Evolutionary conservation across 1,284 basidiomycete species (phyloP).

Genomic region (Ustilago loliicola): DNA sequence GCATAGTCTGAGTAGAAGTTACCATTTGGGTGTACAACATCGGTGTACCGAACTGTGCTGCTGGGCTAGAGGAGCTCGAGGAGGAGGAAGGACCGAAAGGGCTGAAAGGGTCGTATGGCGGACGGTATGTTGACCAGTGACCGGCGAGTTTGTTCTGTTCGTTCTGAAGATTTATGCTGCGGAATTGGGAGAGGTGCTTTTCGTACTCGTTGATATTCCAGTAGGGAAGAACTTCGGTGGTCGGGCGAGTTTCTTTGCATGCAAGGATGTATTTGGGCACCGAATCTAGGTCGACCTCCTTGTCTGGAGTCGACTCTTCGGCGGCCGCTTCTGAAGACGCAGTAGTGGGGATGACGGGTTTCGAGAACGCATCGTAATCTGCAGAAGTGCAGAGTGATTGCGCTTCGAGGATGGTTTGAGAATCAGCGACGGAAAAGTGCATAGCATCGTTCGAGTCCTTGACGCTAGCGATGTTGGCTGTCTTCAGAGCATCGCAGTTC

Average conservation of each 20-base stretch:
- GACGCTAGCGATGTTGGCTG: constrained; percentile 29
- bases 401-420: constrained; percentile 19
- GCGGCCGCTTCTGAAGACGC: background rate
- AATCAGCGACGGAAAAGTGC: constrained; percentile 72
- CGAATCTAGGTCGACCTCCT: constrained; percentile 58
- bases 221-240: constrained; percentile 30
- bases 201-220: constrained; percentile 54
- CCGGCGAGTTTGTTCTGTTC: constrained; percentile 20
- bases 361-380: constrained; percentile 46
- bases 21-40: constrained; percentile 89
- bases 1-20: constrained; percentile 93
- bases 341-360: constrained; percentile 24
- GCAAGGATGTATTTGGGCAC: constrained; percentile 63
- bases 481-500: constrained; percentile 13
- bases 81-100: constrained; percentile 20
- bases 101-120: constrained; percentile 43
- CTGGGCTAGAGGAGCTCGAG: background rate
- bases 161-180: constrained; percentile 19
- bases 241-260: constrained; percentile 22
- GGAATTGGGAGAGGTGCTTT: constrained; percentile 32
- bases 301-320: constrained; percentile 29
- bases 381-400: constrained; percentile 30
- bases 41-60: constrained; percentile 76
- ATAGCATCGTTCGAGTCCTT: constrained; percentile 77
- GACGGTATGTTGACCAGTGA: constrained; percentile 39